These are phyloP conservation scores for Mucuna pruriens DNA, from an alignment of 306 rosid species.

Conservation along the genomic window DNA sequence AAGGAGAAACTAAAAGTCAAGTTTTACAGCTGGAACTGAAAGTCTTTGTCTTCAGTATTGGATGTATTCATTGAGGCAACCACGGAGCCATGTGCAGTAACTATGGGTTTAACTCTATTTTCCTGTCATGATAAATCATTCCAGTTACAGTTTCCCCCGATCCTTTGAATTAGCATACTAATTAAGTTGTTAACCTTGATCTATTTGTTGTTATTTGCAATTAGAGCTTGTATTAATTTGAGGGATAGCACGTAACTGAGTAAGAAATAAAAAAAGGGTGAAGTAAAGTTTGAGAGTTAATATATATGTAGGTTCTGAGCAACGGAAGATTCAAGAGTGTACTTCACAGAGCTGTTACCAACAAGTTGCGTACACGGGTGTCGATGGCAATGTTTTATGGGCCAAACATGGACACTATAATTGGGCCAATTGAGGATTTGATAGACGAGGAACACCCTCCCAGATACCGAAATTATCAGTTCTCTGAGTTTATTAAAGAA, in stretches of 20 bases:
- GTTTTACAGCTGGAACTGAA: background rate
- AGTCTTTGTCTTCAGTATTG: background rate
- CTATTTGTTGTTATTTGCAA: background rate
- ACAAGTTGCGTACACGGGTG: slow-evolving; percentile 35
- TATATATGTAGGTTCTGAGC: slow-evolving; percentile 45
- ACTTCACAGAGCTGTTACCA: slow-evolving; percentile 59
- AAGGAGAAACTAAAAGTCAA: no score
- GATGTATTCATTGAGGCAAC: background rate
- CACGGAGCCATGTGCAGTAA: no score
- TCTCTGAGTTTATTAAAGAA: slow-evolving; percentile 46
- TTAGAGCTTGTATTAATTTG: background rate
- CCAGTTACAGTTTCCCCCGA: no score
- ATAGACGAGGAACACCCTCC: slow-evolving; percentile 52
- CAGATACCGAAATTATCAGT: slow-evolving; percentile 31
- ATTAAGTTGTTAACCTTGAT: background rate
- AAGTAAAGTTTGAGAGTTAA: background rate
- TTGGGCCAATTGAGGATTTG: slow-evolving; percentile 53
- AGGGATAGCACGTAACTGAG: background rate
- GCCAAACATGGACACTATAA: slow-evolving; percentile 38
- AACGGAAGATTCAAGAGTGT: slow-evolving; percentile 66
- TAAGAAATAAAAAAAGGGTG: background rate
- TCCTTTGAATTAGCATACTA: background rate
- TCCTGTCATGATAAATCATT: no score
- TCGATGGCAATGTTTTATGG: slow-evolving; percentile 59
- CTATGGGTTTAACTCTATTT: no score